phyloP scores from a whole-genome alignment of 768 basidiomycete species.

The Amanita jacksonii region DNA sequence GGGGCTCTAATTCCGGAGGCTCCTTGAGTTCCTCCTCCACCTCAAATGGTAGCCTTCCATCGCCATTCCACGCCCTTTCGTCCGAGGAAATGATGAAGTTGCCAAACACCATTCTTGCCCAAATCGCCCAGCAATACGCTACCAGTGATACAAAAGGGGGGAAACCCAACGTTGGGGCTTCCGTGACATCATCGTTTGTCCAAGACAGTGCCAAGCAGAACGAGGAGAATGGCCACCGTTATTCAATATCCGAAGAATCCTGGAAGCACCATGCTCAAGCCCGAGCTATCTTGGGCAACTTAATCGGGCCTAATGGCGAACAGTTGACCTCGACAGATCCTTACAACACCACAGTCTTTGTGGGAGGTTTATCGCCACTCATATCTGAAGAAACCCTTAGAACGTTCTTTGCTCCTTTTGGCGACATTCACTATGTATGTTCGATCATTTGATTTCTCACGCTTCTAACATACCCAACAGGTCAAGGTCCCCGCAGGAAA shows the following conservation, averaged over 20 bases:
- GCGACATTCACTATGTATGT: slow-evolving; percentile 84
- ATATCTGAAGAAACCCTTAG: slow-evolving; percentile 88
- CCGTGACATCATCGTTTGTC: slow-evolving; percentile 30
- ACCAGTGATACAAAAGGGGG: slow-evolving; percentile 23
- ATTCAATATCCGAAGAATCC: slow-evolving; percentile 61
- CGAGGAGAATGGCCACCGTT: slow-evolving; percentile 37
- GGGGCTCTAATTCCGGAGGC: slow-evolving; percentile 39
- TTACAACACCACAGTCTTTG: slow-evolving; percentile 95
- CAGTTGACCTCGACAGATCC: slow-evolving; percentile 84
- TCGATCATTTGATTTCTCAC: not conserved
- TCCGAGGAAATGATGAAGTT: slow-evolving; percentile 46
- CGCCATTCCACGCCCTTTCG: slow-evolving; percentile 36
- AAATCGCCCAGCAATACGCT: slow-evolving; percentile 40
- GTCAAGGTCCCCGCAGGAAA: slow-evolving; percentile 97
- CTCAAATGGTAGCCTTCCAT: slow-evolving; percentile 40
- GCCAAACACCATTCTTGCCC: slow-evolving; percentile 34
- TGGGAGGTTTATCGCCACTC: slow-evolving; percentile 80
- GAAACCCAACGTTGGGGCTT: slow-evolving; percentile 17
- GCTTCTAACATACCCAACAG: slow-evolving; percentile 26
- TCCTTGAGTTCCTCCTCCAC: slow-evolving; percentile 44
- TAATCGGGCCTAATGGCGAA: slow-evolving; percentile 82
- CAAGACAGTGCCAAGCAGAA: slow-evolving; percentile 30
- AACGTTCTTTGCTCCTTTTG: slow-evolving; percentile 88
- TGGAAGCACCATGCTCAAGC: slow-evolving; percentile 84
- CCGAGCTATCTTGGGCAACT: slow-evolving; percentile 69